Evolutionary conservation across 73 alveolate genomes (phyloP).

Genomic region (Paramecium caudatum): DNA sequence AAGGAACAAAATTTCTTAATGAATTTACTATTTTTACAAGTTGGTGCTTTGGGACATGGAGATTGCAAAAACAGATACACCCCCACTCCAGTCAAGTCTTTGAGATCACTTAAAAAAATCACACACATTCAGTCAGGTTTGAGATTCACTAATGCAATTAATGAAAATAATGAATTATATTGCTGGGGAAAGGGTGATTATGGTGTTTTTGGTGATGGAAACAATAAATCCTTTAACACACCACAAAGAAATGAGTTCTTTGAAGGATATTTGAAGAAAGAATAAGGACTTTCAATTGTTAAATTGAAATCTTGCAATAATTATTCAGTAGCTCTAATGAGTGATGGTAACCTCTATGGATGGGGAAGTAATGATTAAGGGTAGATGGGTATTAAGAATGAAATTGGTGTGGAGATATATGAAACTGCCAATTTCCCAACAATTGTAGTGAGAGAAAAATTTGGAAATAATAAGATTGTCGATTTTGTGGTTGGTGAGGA

Average conservation of each 20-base stretch:
- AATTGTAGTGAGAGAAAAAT: slow-evolving; percentile 28
- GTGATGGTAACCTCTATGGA: slow-evolving; percentile 85
- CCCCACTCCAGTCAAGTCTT: slow-evolving; percentile 75
- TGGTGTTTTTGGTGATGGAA: slow-evolving; percentile 78
- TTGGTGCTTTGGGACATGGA: slow-evolving; percentile 83
- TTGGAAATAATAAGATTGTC: slow-evolving; percentile 25
- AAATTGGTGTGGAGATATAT: slow-evolving; percentile 75
- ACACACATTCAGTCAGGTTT: slow-evolving; percentile 66
- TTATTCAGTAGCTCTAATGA: slow-evolving; percentile 80
- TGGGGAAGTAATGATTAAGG: slow-evolving; percentile 97
- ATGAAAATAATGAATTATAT: slow-evolving; percentile 65
- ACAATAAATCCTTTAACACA: slow-evolving; percentile 33
- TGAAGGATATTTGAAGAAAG: slow-evolving; percentile 63
- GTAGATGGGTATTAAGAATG: slow-evolving; percentile 85
- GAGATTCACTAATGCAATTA: slow-evolving; percentile 68
- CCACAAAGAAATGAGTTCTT: slow-evolving; percentile 70
- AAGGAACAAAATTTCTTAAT: slow-evolving; percentile 75
- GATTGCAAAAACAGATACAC: slow-evolving; percentile 79
- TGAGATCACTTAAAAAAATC: slow-evolving; percentile 74
- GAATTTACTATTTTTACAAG: slow-evolving; percentile 62
- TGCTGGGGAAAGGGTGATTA: slow-evolving; percentile 78
- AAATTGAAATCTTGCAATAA: slow-evolving; percentile 76
- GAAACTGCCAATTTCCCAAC: slow-evolving; percentile 76
- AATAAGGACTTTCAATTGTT: not conserved
- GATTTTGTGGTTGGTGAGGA: slow-evolving; percentile 74